phyloP scores from a whole-genome alignment of 2,329 filamentous ascomycete genomes.

The Colletotrichum sp. region DNA sequence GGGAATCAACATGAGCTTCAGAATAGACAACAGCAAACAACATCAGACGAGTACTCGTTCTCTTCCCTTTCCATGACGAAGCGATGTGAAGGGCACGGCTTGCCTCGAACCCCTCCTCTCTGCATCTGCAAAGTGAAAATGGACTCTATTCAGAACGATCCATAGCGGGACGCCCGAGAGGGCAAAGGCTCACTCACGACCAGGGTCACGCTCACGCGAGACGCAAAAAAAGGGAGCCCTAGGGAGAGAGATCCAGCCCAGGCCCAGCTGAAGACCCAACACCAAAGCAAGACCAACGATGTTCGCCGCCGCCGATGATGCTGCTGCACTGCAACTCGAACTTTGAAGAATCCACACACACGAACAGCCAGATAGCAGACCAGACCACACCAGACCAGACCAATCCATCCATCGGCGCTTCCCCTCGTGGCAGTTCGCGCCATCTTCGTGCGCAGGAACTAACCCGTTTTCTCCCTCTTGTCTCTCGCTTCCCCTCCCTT shows the following conservation, averaged over 20 bases:
- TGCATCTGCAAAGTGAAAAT: not conserved
- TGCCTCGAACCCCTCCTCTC: not conserved
- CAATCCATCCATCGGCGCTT: not conserved
- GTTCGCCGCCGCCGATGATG: not conserved
- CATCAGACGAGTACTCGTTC: not conserved
- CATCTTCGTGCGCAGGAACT: not conserved
- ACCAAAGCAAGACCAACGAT: not conserved
- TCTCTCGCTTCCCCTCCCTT: not conserved
- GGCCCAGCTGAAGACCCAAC: not conserved
- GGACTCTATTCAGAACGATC: not conserved
- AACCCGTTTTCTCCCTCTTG: not conserved
- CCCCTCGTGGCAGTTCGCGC: not conserved
- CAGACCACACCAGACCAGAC: not conserved
- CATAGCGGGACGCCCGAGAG: not conserved
- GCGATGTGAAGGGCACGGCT: not conserved
- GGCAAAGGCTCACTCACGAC: not conserved
- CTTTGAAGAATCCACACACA: not conserved
- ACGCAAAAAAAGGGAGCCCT: not conserved
- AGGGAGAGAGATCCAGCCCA: not conserved
- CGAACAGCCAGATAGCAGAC: not conserved
- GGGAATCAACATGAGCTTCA: not conserved
- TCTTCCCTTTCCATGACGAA: not conserved
- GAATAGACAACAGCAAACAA: not conserved
- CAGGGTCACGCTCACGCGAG: not conserved
- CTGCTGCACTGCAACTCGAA: not conserved